Conservation (phyloP, 768 basidiomycete species). For the Gymnopilus dilepis region DNA sequence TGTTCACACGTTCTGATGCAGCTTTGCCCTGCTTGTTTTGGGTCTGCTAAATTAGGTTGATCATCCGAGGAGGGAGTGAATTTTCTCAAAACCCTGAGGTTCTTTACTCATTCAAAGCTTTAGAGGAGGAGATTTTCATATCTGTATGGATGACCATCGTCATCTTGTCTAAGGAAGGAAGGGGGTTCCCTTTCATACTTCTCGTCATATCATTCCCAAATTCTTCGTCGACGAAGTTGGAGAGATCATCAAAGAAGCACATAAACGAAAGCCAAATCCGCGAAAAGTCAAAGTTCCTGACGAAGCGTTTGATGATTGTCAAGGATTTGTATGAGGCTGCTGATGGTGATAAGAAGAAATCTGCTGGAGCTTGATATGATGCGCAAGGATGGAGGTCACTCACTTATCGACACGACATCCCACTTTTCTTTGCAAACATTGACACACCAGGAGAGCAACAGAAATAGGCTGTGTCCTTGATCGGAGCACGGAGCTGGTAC, state of each 20-base stretch:
- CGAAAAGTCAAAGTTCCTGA: conserved; percentile 32
- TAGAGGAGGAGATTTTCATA: conserved; percentile 40
- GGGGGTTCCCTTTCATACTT: conserved; percentile 36
- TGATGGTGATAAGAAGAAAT: conserved; percentile 34
- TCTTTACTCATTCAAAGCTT: background rate
- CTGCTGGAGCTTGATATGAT: conserved; percentile 28
- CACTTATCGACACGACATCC: conserved; percentile 42
- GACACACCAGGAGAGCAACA: conserved; percentile 42
- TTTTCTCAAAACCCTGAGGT: background rate
- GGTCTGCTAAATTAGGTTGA: conserved; percentile 28
- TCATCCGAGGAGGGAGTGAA: conserved; percentile 24
- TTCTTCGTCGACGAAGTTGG: conserved; percentile 37
- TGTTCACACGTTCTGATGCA: conserved; percentile 31
- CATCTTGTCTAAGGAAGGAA: conserved; percentile 36
- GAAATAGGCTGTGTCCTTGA: conserved; percentile 40
- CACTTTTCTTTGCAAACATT: conserved; percentile 39
- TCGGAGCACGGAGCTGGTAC: conserved; percentile 33
- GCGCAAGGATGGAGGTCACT: conserved; percentile 42
- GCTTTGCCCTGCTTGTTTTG: conserved; percentile 41
- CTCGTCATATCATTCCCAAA: conserved; percentile 38
- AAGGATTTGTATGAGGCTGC: conserved; percentile 35
- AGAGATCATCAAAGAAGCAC: conserved; percentile 23
- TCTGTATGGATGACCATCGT: conserved; percentile 40
- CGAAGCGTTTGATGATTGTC: conserved; percentile 38
- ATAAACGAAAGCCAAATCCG: conserved; percentile 20